These are phyloP conservation scores for Hippophae gyantsensis DNA, from an alignment of 306 rosid genomes.

Conservation along the genomic window DNA sequence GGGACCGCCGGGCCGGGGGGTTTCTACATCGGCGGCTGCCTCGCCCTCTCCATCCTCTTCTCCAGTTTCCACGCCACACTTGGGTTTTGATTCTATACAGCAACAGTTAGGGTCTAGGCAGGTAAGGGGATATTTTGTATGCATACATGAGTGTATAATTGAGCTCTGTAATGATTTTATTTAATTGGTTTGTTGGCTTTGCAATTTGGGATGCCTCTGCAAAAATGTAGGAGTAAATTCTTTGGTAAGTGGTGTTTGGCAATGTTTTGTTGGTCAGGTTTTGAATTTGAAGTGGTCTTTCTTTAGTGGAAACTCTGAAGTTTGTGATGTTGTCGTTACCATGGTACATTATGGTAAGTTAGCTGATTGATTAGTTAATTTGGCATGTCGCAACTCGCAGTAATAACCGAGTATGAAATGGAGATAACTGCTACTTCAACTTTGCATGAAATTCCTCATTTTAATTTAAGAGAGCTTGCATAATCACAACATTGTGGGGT, in stretches of 20 bases:
- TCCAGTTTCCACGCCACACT: conserved; percentile 69
- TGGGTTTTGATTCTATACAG: conserved; percentile 58
- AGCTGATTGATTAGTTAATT: conserved; percentile 18
- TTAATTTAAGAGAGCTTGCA: conserved; percentile 15
- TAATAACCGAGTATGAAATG: conserved; percentile 28
- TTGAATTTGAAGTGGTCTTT: conserved; percentile 4
- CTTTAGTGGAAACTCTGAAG: conserved; percentile 7
- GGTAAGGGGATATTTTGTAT: conserved; percentile 36
- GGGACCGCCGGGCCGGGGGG: conserved; percentile 69
- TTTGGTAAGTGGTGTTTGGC: background rate
- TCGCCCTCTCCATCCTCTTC: conserved; percentile 83
- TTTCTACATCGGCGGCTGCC: conserved; percentile 64
- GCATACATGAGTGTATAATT: conserved; percentile 5
- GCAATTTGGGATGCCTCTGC: conserved; percentile 12
- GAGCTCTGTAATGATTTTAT: conserved; percentile 16
- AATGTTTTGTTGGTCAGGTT: background rate
- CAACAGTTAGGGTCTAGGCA: conserved; percentile 73
- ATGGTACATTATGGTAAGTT: conserved; percentile 14
- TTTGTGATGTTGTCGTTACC: background rate
- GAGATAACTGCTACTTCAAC: conserved; percentile 21
- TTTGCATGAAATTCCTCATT: conserved; percentile 6
- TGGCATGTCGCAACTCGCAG: conserved; percentile 27
- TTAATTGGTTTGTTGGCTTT: conserved; percentile 16
- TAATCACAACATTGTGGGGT: conserved; percentile 14
- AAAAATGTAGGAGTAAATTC: conserved; percentile 21